Percentiles rank a stretch among this genome's conserved stretches.
Conservation (phyloP, 495 filamentous ascomycete genomes). For the Xylaria grammica region DNA sequence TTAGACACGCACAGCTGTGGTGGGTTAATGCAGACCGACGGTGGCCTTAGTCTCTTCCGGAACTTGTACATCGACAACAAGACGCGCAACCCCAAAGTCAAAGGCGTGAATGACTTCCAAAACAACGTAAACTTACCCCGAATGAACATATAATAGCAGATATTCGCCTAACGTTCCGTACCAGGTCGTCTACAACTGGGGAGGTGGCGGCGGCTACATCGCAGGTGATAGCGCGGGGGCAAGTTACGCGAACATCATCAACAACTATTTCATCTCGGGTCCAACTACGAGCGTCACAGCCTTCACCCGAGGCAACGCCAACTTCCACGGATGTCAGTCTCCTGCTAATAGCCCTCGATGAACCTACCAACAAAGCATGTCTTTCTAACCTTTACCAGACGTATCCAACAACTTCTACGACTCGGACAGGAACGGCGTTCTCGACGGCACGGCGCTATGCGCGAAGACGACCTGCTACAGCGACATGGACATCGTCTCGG, state of each 20-base stretch:
- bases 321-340: slow-evolving; percentile 41
- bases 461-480: slow-evolving; percentile 30
- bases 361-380: neutral
- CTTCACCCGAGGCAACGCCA: slow-evolving; percentile 39
- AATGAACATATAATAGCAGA: neutral
- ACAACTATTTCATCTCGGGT: slow-evolving; percentile 51
- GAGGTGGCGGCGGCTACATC: slow-evolving; percentile 43
- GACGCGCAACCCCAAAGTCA: slow-evolving; percentile 38
- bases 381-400: slow-evolving; percentile 25
- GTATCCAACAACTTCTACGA: slow-evolving; percentile 47
- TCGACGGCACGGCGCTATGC: slow-evolving; percentile 42
- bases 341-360: neutral
- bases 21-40: slow-evolving; percentile 37
- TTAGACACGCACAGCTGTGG: slow-evolving; percentile 41
- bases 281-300: slow-evolving; percentile 43
- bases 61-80: slow-evolving; percentile 51
- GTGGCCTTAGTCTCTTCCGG: slow-evolving; percentile 38
- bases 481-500: slow-evolving; percentile 30
- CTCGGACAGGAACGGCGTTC: slow-evolving; percentile 42
- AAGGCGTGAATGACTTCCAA: slow-evolving; percentile 37
- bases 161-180: neutral
- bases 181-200: slow-evolving; percentile 47
- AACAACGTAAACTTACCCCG: slow-evolving; percentile 27
- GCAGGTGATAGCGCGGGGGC: slow-evolving; percentile 41
- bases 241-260: slow-evolving; percentile 45